Percentiles rank a stretch among this genome's conserved stretches.
Evolutionary conservation across 2,329 filamentous ascomycete species (phyloP).

Genomic region (Pestalotiopsis sp.): DNA sequence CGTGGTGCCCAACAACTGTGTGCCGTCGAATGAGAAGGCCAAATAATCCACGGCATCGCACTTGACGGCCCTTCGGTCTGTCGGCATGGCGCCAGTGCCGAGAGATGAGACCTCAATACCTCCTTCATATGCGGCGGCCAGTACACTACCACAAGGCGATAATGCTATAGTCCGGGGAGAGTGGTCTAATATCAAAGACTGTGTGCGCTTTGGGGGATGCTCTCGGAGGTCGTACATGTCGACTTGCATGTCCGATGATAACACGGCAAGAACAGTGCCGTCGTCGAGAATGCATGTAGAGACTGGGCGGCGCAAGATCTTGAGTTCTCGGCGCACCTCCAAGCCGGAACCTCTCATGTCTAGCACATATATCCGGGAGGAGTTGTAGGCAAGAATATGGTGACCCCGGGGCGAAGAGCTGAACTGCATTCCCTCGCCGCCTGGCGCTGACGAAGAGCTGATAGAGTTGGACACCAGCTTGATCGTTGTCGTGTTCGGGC

Average conservation of each 20-base stretch:
- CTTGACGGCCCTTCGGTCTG: conserved; percentile 75
- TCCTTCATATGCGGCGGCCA: conserved; percentile 83
- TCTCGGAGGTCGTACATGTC: conserved; percentile 77
- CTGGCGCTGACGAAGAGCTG: conserved; percentile 80
- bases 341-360: conserved; percentile 65
- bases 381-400: conserved; percentile 79
- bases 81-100: conserved; percentile 62
- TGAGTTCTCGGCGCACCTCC: conserved; percentile 74
- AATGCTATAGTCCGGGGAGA: conserved; percentile 77
- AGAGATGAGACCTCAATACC: conserved; percentile 88
- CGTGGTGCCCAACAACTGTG: conserved; percentile 77
- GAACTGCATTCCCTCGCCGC: conserved; percentile 85
- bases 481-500: conserved; percentile 71
- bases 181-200: conserved; percentile 78
- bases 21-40: conserved; percentile 77
- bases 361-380: conserved; percentile 80
- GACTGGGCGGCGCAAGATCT: conserved; percentile 74
- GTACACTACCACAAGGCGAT: conserved; percentile 78
- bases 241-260: conserved; percentile 81
- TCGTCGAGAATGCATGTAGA: conserved; percentile 81
- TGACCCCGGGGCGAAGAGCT: conserved; percentile 76
- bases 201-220: conserved; percentile 69
- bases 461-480: conserved; percentile 83
- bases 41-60: conserved; percentile 76
- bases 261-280: conserved; percentile 74